These are phyloP conservation scores for Rhodotorula kratochvilovae DNA, from an alignment of 768 basidiomycete genomes.

Conservation along the genomic window DNA sequence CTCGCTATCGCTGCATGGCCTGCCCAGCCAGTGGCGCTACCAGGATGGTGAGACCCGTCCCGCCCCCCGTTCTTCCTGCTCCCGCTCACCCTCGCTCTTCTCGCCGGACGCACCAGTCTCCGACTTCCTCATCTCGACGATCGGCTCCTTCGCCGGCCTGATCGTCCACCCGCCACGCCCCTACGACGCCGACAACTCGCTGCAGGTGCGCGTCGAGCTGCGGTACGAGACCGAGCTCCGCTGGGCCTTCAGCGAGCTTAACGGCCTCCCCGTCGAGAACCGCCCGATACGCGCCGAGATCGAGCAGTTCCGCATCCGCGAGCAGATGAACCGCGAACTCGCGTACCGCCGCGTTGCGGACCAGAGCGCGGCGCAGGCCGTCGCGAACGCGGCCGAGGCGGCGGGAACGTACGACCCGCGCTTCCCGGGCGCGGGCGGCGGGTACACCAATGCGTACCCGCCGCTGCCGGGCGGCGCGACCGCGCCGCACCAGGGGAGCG, in stretches of 20 bases:
- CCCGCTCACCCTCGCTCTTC: background rate
- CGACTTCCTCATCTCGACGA: constrained; percentile 32
- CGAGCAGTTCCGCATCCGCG: constrained; percentile 1
- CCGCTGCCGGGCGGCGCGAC: background rate
- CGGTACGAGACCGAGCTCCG: constrained; percentile 27
- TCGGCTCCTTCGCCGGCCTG: constrained; percentile 31
- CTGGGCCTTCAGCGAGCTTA: constrained; percentile 18
- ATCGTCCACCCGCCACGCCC: background rate
- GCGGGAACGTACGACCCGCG: background rate
- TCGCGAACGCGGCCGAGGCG: background rate
- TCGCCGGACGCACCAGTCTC: constrained; percentile 1
- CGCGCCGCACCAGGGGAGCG: background rate
- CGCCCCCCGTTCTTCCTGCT: no score
- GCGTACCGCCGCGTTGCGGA: background rate
- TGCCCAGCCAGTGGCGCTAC: constrained; percentile 15
- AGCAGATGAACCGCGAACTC: constrained; percentile 5
- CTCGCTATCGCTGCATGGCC: constrained; percentile 19
- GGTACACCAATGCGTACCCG: background rate
- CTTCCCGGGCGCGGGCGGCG: background rate
- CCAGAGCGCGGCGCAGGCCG: background rate
- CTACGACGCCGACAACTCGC: background rate
- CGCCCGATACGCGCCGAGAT: background rate
- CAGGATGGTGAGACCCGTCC: constrained; percentile 6
- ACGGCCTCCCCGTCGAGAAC: background rate
- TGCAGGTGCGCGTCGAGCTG: constrained; percentile 17